Evolutionary conservation across 1,284 basidiomycete species (phyloP).

Genomic region (Sanghuangporus weigelae): DNA sequence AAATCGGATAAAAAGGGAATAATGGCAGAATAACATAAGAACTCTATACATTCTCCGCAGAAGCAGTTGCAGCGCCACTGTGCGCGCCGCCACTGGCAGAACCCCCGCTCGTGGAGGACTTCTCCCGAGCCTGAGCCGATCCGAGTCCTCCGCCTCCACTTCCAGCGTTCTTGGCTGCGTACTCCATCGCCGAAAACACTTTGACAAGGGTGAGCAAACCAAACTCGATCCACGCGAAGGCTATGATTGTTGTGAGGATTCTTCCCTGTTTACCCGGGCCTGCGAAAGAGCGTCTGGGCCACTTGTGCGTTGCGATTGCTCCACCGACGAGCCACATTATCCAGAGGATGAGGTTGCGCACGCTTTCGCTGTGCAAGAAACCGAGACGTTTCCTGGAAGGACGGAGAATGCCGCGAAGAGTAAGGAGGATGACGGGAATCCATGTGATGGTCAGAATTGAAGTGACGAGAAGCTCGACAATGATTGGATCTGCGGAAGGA

Average conservation of each 20-base stretch:
- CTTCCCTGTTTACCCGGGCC: slow-evolving; percentile 1
- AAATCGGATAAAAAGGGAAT: too few species aligned
- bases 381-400: not conserved
- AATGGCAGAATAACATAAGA: too few species aligned
- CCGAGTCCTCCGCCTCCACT: not conserved
- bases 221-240: slow-evolving; percentile 16
- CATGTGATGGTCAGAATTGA: slow-evolving; percentile 14
- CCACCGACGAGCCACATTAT: slow-evolving; percentile 18
- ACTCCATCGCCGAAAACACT: slow-evolving; percentile 12
- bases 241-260: slow-evolving; percentile 13
- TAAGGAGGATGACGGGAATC: slow-evolving; percentile 6
- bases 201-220: slow-evolving; percentile 5
- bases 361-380: not conserved
- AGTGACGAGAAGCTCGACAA: slow-evolving; percentile 14
- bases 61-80: not conserved
- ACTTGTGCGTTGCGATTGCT: slow-evolving; percentile 17
- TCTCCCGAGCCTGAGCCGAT: not conserved
- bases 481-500: slow-evolving; percentile 10
- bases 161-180: slow-evolving; percentile 1
- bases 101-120: too few species aligned
- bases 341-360: slow-evolving; percentile 13
- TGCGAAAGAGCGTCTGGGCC: slow-evolving; percentile 7
- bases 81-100: too few species aligned
- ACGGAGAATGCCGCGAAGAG: not conserved
- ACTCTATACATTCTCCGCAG: too few species aligned